phyloP scores from a whole-genome alignment of 495 filamentous ascomycete species.

The Usnea hakonensis region DNA sequence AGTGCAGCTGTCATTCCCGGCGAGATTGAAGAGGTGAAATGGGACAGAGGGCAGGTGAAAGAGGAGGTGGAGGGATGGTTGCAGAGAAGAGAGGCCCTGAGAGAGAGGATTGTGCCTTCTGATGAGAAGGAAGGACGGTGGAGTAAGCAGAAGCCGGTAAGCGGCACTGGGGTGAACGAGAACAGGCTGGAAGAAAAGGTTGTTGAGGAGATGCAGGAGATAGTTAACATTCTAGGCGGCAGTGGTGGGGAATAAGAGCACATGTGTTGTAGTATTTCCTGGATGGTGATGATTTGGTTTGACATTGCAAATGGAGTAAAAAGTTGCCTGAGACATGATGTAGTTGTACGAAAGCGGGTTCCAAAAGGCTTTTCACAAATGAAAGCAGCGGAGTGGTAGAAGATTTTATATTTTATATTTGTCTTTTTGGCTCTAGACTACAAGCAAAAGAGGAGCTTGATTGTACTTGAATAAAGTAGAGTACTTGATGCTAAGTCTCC shows the following conservation, averaged over 20 bases:
- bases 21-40: conserved; percentile 60
- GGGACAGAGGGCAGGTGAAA: conserved; percentile 59
- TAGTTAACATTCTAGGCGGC: conserved; percentile 13
- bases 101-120: conserved; percentile 63
- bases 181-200: conserved; percentile 68
- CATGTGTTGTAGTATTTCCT: not conserved
- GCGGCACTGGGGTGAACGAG: conserved; percentile 35
- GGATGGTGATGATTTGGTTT: not conserved
- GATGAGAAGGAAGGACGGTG: conserved; percentile 62
- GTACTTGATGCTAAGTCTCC: no score
- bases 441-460: no score
- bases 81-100: conserved; percentile 49
- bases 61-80: conserved; percentile 77
- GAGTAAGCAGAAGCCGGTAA: conserved; percentile 43
- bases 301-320: not conserved
- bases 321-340: not conserved
- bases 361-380: not conserved
- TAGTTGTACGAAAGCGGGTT: no score
- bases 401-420: no score
- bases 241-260: not conserved
- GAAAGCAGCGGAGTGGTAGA: not conserved
- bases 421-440: no score
- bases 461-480: not conserved
- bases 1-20: conserved; percentile 49
- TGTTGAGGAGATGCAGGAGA: conserved; percentile 49